Base-by-base conservation (phyloP, 78 protist species). In the Cavenderia fasciculata region DNA sequence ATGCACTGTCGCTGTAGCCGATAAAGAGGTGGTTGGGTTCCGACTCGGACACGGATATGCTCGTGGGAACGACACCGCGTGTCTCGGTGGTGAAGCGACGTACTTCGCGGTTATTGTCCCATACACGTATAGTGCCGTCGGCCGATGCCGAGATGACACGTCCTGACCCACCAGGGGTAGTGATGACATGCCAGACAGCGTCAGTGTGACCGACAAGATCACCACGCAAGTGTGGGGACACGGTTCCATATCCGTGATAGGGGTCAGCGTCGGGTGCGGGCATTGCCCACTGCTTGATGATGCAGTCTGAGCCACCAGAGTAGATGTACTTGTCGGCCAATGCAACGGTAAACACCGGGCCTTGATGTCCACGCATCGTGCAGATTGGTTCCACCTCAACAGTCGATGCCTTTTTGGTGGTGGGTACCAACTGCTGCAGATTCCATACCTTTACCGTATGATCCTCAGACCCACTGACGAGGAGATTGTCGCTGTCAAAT, bases 331-430 rank as follows among this genome's bases (percentile, higher is more conserved):
- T 46, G 21, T 47, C 40, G 6, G 49, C 8, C 82, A 86, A 19
- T 40, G 62, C 76, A 7, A 65, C 75, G 2, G 85, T 36, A 51
- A 31, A 79, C 8, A 93, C 89, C 1, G 95, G 95, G 11, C 89
- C 95, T 8, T 16, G 12, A 23, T 93, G 95, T 7, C 95, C 95
- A 12, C 95, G 54, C 31, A 71, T 47, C 8, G 95, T 87, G 52
- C 65, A 86, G 25, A 93, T 38, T 34, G 95, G 95, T 46, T 87
- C 94, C 21, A 75, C 38, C 27, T 93, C 95, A 23, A 47, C 62
- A n/a, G 73, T 16, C 4, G 93, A 46, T 1, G 33, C 12, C 41
- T 62, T 66, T 46, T 69, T 70, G 38, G 59, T 65, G 49, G 79
- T 69, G 12, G 52, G 21, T 6, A 36, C 66, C 2, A 87, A 21